phyloP scores from a whole-genome alignment of 2,329 filamentous ascomycete species.

The Colletotrichum higginsianum region DNA sequence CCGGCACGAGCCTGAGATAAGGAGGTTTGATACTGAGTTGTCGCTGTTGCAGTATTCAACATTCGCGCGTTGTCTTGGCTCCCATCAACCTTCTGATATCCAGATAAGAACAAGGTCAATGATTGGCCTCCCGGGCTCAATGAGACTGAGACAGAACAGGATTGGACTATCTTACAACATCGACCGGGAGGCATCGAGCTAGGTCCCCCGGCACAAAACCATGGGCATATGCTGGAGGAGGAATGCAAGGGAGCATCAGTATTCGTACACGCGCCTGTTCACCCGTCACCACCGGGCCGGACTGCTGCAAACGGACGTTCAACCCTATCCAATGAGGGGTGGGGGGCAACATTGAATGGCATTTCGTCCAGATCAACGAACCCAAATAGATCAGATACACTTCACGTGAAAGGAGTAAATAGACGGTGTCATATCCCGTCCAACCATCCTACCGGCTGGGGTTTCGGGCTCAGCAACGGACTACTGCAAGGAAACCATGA shows the following conservation, averaged over 20 bases:
- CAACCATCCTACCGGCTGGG: background rate
- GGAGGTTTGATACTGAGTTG: conserved; percentile 12
- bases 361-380: background rate
- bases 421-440: conserved; percentile 4
- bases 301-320: conserved; percentile 3
- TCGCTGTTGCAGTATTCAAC: conserved; percentile 18
- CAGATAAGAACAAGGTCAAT: conserved; percentile 27
- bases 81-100: background rate
- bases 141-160: conserved; percentile 11
- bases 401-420: background rate
- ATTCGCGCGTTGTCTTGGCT: conserved; percentile 23
- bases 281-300: background rate
- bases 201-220: background rate
- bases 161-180: conserved; percentile 3
- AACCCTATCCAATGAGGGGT: background rate
- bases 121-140: conserved; percentile 12
- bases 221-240: conserved; percentile 7
- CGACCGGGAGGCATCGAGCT: conserved; percentile 7
- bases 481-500: conserved; percentile 29
- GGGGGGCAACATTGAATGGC: background rate
- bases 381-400: too few relatives aligned
- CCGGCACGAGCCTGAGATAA: conserved; percentile 14
- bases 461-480: background rate
- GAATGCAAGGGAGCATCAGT: conserved; percentile 16
- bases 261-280: background rate